These are phyloP conservation scores for Ceratocystis destructans DNA, from an alignment of 2,329 filamentous ascomycete species.

Conservation along the genomic window DNA sequence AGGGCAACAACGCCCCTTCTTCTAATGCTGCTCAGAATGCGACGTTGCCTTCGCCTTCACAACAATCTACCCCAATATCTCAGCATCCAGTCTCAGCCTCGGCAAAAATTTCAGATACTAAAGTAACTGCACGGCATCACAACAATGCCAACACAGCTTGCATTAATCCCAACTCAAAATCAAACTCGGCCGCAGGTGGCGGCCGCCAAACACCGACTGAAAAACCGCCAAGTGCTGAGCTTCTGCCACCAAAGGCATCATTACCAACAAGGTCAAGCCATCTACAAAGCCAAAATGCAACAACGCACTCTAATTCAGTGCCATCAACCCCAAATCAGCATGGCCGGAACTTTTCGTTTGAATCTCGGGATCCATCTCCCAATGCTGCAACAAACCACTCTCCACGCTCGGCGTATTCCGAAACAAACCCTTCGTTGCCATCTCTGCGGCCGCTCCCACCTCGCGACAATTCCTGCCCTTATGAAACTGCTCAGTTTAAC, in stretches of 20 bases:
- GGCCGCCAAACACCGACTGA: slow-evolving; percentile 11
- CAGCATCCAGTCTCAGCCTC: background rate
- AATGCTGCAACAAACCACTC: slow-evolving; percentile 65
- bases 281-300: slow-evolving; percentile 20
- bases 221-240: slow-evolving; percentile 30
- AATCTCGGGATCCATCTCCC: slow-evolving; percentile 68
- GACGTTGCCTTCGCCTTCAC: background rate
- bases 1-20: slow-evolving; percentile 13
- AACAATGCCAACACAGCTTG: background rate
- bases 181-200: background rate
- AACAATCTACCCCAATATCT: background rate
- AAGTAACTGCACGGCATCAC: slow-evolving; percentile 1
- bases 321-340: slow-evolving; percentile 88
- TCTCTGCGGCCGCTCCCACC: slow-evolving; percentile 52
- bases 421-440: slow-evolving; percentile 62
- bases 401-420: slow-evolving; percentile 78
- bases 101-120: background rate
- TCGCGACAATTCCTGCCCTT: slow-evolving; percentile 56
- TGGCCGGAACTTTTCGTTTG: slow-evolving; percentile 66
- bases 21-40: slow-evolving; percentile 7
- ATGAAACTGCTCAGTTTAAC: slow-evolving; percentile 72
- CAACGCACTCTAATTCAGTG: slow-evolving; percentile 65
- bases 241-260: slow-evolving; percentile 20
- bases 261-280: slow-evolving; percentile 22
- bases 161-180: background rate